A percentile compares a stretch with the other conserved stretches of the same genome.
phyloP scores from a whole-genome alignment of 768 basidiomycete species.

The Multifurca ochricompacta region DNA sequence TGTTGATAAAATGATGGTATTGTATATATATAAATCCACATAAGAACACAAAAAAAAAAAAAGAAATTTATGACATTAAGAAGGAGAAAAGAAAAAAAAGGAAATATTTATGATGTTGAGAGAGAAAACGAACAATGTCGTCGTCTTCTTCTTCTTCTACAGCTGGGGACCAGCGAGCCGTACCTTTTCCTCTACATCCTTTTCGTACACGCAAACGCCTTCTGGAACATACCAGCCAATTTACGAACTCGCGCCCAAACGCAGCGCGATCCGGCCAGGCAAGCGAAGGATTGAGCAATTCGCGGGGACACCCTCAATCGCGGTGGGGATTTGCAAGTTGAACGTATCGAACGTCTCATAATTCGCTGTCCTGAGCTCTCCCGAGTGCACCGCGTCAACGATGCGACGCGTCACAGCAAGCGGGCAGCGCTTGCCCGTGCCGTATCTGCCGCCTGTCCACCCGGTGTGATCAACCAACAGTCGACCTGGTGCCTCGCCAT shows the following conservation, averaged over 20 bases:
- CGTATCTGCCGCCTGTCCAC: constrained; percentile 93
- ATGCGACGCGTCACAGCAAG: constrained; percentile 94
- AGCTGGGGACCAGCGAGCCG: constrained; percentile 67
- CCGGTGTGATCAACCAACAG: constrained; percentile 99
- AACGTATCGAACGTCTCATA: constrained; percentile 82
- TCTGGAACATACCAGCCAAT: constrained; percentile 88
- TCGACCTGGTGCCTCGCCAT: constrained; percentile 85
- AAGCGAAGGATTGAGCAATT: constrained; percentile 79
- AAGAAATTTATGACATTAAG: too few relatives aligned
- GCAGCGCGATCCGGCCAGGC: constrained; percentile 89
- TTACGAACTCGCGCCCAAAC: constrained; percentile 84
- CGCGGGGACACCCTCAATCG: constrained; percentile 82
- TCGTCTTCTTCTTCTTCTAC: too few relatives aligned
- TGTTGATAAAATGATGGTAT: too few relatives aligned
- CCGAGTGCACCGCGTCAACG: constrained; percentile 94
- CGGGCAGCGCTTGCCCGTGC: constrained; percentile 89
- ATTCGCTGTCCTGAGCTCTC: constrained; percentile 79
- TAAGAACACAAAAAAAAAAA: too few relatives aligned
- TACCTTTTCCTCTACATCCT: constrained; percentile 75
- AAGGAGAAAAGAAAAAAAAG: too few relatives aligned
- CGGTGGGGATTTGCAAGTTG: constrained; percentile 76
- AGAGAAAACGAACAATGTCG: background rate
- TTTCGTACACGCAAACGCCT: constrained; percentile 91
- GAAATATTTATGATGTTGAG: too few relatives aligned
- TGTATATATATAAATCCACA: too few relatives aligned